Conservation (phyloP, 306 rosid genomes). For the Luffa aegyptiaca region DNA sequence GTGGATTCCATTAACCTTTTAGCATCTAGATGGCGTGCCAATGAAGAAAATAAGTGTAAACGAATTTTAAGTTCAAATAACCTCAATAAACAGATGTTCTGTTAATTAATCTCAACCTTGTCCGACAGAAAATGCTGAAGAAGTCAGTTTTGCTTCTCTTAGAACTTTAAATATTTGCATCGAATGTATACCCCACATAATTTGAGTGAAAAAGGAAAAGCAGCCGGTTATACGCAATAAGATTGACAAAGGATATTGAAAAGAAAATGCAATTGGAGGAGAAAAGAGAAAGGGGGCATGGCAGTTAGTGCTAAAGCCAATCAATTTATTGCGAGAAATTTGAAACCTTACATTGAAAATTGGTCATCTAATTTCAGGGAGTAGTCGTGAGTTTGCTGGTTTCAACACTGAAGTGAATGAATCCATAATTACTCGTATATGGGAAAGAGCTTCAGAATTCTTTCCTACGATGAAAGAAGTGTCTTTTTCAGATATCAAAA, state of each 20-base stretch:
- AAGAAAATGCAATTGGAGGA: not conserved
- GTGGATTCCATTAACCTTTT: not conserved
- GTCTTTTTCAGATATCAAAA: slow-evolving; percentile 43
- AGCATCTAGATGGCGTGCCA: not conserved
- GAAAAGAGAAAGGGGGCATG: not conserved
- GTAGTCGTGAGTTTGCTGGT: slow-evolving; percentile 85
- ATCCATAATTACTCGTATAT: slow-evolving; percentile 44
- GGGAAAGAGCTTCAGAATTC: slow-evolving; percentile 70
- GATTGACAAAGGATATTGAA: not conserved
- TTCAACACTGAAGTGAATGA: slow-evolving; percentile 64
- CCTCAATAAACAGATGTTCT: no score
- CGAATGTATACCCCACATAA: no score
- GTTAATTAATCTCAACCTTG: no score
- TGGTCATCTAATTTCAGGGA: slow-evolving; percentile 33
- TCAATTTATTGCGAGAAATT: not conserved
- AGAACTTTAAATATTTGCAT: no score
- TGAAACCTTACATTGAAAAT: not conserved
- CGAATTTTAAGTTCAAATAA: not conserved
- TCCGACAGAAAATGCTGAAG: no score
- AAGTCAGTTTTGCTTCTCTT: no score
- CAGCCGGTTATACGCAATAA: no score
- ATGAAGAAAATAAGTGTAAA: not conserved
- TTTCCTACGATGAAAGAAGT: slow-evolving; percentile 53
- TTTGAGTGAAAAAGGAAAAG: no score
- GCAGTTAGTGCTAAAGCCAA: no score